Conservation (phyloP, 495 filamentous ascomycete species). For the Immersiella caudata region DNA sequence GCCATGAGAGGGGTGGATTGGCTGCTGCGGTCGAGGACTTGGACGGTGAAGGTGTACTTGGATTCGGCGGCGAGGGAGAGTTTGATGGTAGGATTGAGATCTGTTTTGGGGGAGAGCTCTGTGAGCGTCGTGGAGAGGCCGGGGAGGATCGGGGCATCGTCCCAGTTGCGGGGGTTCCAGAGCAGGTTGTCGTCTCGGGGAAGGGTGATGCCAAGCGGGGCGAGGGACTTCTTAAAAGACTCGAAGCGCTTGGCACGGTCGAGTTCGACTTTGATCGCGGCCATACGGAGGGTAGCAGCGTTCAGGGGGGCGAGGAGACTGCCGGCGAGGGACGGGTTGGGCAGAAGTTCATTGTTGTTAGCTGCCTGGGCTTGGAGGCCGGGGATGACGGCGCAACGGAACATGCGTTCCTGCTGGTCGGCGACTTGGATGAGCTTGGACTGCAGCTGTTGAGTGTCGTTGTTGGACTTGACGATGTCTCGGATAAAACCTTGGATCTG, state of each 20-base stretch:
- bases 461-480: slow-evolving; percentile 4
- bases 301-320: background rate
- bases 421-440: background rate
- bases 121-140: slow-evolving; percentile 11
- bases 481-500: slow-evolving; percentile 9
- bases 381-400: slow-evolving; percentile 9
- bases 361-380: background rate
- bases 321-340: slow-evolving; percentile 8
- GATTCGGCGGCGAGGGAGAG: background rate
- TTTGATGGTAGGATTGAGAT: background rate
- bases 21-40: slow-evolving; percentile 2
- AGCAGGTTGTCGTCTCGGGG: background rate
- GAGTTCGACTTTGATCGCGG: slow-evolving; percentile 1
- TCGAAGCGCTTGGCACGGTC: slow-evolving; percentile 2
- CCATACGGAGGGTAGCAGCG: background rate
- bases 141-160: slow-evolving; percentile 4
- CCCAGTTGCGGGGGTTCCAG: slow-evolving; percentile 18
- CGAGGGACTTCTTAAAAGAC: slow-evolving; percentile 4
- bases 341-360: slow-evolving; percentile 1
- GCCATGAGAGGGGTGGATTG: background rate
- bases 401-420: slow-evolving; percentile 7
- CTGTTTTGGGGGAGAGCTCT: slow-evolving; percentile 4
- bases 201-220: slow-evolving; percentile 7
- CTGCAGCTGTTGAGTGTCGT: background rate
- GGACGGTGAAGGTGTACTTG: background rate